phyloP scores from a whole-genome alignment of 371 early-diverging fungal genomes.

The Mucor irregularis region DNA sequence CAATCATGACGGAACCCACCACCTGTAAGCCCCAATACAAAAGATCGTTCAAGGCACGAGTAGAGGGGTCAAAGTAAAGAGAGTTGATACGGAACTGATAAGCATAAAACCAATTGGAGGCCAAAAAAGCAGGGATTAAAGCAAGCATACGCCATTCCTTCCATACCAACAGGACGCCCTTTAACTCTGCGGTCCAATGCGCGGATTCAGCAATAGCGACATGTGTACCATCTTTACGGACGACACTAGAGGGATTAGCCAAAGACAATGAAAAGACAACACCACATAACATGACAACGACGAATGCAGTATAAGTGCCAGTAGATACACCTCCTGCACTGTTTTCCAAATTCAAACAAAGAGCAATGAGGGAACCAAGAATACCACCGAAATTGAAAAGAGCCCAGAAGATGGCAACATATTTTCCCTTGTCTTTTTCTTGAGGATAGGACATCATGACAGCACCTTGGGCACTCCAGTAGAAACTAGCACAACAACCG shows the following conservation, averaged over 20 bases:
- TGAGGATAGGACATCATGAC: slow-evolving; percentile 73
- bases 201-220: slow-evolving; percentile 56
- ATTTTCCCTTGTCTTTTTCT: slow-evolving; percentile 72
- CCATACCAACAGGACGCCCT: slow-evolving; percentile 65
- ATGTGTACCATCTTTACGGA: slow-evolving; percentile 62
- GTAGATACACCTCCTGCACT: slow-evolving; percentile 47
- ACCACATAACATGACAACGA: slow-evolving; percentile 66
- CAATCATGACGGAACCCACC: slow-evolving; percentile 55
- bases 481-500: slow-evolving; percentile 60
- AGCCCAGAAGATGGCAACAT: slow-evolving; percentile 77
- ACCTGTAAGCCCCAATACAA: slow-evolving; percentile 77
- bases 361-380: slow-evolving; percentile 71
- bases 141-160: slow-evolving; percentile 63
- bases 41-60: slow-evolving; percentile 66
- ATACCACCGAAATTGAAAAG: slow-evolving; percentile 82
- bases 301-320: slow-evolving; percentile 68
- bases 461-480: slow-evolving; percentile 72
- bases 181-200: slow-evolving; percentile 55
- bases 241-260: slow-evolving; percentile 59
- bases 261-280: slow-evolving; percentile 51
- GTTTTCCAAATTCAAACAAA: slow-evolving; percentile 61
- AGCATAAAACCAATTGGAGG: slow-evolving; percentile 78
- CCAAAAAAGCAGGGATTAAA: slow-evolving; percentile 66
- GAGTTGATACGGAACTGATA: slow-evolving; percentile 60
- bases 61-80: slow-evolving; percentile 57